phyloP scores from a whole-genome alignment of 768 basidiomycete species.

The Ramaria sp. region DNA sequence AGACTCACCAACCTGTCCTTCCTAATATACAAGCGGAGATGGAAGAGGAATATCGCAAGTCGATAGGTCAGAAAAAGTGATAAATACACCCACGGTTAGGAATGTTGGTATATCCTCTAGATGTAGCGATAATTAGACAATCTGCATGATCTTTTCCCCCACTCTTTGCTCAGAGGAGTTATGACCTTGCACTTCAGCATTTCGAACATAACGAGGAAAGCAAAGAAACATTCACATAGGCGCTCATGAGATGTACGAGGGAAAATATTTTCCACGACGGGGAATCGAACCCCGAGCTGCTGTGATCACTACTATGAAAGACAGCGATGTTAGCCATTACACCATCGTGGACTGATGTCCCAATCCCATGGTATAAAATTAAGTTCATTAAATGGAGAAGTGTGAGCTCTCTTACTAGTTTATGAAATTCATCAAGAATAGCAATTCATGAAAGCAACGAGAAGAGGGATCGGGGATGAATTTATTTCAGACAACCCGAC shows the following conservation, averaged over 20 bases:
- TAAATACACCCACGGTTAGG: background rate
- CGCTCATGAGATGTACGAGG: background rate
- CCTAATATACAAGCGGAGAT: conserved; percentile 83
- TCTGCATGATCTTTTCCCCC: background rate
- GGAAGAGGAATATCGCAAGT: conserved; percentile 77
- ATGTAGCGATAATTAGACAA: background rate
- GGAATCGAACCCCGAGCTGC: conserved; percentile 12
- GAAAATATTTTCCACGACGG: conserved; percentile 9
- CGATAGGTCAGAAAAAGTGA: conserved; percentile 64
- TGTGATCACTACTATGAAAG: conserved; percentile 4
- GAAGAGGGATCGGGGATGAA: no score
- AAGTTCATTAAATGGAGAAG: no score
- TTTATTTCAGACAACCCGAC: no score
- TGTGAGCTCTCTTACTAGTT: no score
- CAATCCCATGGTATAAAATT: no score
- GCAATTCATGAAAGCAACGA: no score
- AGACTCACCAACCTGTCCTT: conserved; percentile 77
- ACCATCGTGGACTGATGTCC: conserved; percentile 6
- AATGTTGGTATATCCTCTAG: background rate
- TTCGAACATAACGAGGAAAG: no score
- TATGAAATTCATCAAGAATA: no score
- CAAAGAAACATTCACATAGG: no score
- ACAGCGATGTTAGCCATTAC: conserved; percentile 12
- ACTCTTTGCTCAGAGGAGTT: no score
- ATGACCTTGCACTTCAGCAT: no score